Evolutionary conservation across 106 monocot genomes (phyloP).

Genomic region (Cymbidium sinense): DNA sequence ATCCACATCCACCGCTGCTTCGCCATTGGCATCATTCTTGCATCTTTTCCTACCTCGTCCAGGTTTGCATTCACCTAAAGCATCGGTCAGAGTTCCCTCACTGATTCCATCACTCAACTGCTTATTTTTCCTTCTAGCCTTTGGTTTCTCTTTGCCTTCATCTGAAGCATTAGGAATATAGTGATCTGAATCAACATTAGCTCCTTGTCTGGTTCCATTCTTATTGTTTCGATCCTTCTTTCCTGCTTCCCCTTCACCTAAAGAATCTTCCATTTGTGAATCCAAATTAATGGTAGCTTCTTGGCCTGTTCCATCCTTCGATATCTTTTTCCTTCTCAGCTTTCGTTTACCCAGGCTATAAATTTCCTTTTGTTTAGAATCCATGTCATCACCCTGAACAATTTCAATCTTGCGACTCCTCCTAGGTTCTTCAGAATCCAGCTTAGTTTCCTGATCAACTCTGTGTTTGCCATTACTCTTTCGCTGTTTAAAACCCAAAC

Average conservation of each 20-base stretch:
- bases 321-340: background rate
- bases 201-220: background rate
- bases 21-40: background rate
- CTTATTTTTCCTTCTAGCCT: background rate
- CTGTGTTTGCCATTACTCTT: background rate
- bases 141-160: background rate
- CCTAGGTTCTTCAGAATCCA: background rate
- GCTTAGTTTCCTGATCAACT: background rate
- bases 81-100: background rate
- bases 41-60: background rate
- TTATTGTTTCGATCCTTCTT: background rate
- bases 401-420: background rate
- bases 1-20: background rate
- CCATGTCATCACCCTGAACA: background rate
- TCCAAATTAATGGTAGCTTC: background rate
- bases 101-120: background rate
- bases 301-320: background rate
- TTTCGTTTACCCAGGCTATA: conserved; percentile 1
- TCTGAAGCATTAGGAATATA: background rate
- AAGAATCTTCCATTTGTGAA: background rate
- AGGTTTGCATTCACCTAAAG: conserved; percentile 3
- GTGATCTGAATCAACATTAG: background rate
- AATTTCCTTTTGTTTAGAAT: background rate
- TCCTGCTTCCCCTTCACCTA: background rate
- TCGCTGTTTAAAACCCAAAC: background rate